These are phyloP conservation scores for Lodderomyces beijingensis DNA, from an alignment of 1,139 yeast genomes.

Conservation along the genomic window DNA sequence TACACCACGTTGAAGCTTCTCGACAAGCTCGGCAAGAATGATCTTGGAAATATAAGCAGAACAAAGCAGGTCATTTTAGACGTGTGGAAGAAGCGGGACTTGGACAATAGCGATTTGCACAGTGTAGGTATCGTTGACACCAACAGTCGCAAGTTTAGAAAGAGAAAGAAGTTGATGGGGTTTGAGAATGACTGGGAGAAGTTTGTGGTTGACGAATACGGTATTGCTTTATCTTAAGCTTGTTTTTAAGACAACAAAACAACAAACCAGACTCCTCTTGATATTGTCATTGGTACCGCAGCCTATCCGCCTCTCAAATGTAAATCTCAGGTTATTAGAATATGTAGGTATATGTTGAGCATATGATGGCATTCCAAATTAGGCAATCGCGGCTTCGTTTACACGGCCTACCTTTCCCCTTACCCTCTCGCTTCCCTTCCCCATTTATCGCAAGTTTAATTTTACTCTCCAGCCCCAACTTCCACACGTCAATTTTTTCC, in stretches of 20 bases:
- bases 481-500: too few species aligned
- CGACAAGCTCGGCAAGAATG: constrained; percentile 20
- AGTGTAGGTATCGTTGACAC: constrained; percentile 15
- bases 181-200: constrained; percentile 28
- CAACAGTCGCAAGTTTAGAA: constrained; percentile 7
- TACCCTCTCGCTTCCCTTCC: too few species aligned
- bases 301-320: background rate
- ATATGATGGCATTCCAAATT: too few species aligned
- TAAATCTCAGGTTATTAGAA: too few species aligned
- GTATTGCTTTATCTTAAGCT: constrained; percentile 20
- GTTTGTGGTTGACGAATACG: constrained; percentile 24
- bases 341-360: too few species aligned
- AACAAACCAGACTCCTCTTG: too few species aligned
- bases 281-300: too few species aligned
- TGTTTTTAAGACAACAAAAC: too few species aligned
- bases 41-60: constrained; percentile 25
- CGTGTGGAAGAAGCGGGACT: constrained; percentile 28
- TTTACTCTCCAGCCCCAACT: too few species aligned
- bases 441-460: too few species aligned
- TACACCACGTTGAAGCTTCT: constrained; percentile 21
- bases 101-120: constrained; percentile 19
- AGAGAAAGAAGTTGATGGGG: constrained; percentile 15
- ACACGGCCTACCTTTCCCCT: too few species aligned
- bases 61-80: constrained; percentile 19
- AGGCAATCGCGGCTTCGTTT: too few species aligned